phyloP scores from a whole-genome alignment of 345 rosid species.

The Lepidium aucheri region DNA sequence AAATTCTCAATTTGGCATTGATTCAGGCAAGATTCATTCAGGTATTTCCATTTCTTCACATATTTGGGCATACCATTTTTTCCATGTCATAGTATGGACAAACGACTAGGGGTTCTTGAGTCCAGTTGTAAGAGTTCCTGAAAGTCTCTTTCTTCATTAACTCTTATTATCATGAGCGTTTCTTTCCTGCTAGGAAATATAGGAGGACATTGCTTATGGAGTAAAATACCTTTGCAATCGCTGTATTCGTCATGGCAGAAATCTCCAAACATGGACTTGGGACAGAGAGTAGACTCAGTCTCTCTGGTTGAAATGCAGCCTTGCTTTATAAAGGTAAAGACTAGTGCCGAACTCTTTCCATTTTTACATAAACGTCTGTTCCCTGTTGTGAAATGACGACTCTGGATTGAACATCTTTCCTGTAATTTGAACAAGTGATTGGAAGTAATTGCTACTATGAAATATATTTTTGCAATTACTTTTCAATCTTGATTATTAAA shows the following conservation, averaged over 20 bases:
- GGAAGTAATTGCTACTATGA: not conserved
- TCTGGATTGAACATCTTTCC: conserved; percentile 2
- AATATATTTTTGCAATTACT: not conserved
- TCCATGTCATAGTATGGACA: not conserved
- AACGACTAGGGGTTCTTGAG: conserved; percentile 6
- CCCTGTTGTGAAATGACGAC: not conserved
- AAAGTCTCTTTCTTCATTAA: not conserved
- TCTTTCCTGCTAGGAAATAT: conserved; percentile 48
- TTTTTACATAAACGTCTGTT: not conserved
- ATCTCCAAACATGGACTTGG: conserved; percentile 73
- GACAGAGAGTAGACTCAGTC: conserved; percentile 68
- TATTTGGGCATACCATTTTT: not conserved
- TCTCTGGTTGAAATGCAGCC: conserved; percentile 64
- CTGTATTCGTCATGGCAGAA: conserved; percentile 65
- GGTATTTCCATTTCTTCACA: conserved; percentile 29
- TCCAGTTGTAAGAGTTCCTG: not conserved
- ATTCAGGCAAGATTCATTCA: conserved; percentile 51
- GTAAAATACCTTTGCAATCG: conserved; percentile 68
- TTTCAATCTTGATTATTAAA: not conserved
- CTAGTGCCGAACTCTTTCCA: not conserved
- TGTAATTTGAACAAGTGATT: not conserved
- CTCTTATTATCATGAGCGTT: not conserved
- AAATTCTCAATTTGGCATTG: conserved; percentile 49
- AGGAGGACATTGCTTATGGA: conserved; percentile 78
- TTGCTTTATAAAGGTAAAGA: conserved; percentile 74